Conservation (phyloP, 441 rosid species). For the Mallotus repandus region DNA sequence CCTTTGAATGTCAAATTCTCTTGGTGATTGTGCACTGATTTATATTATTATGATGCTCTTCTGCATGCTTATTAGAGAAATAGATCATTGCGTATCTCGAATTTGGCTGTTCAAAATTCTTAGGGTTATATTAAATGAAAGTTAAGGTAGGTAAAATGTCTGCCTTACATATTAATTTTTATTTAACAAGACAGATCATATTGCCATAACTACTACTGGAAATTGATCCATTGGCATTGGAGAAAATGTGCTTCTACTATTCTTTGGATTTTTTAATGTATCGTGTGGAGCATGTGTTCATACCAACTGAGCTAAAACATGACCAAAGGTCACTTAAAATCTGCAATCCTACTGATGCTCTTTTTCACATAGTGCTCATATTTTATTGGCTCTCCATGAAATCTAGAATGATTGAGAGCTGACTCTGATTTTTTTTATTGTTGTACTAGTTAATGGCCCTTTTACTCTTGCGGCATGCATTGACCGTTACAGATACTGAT, state of each 20-base stretch:
- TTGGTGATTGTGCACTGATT: background rate
- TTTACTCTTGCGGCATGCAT: slow-evolving; percentile 76
- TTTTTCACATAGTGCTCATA: background rate
- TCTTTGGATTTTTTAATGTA: too few relatives aligned
- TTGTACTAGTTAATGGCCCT: slow-evolving; percentile 71
- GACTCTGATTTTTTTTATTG: slow-evolving; percentile 6
- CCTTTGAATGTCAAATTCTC: background rate
- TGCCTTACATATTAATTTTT: slow-evolving; percentile 5
- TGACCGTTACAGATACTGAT: slow-evolving; percentile 59
- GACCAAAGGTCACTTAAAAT: background rate
- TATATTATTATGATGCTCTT: background rate
- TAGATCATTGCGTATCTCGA: background rate
- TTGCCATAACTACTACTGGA: background rate
- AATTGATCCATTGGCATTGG: background rate
- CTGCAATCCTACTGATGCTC: background rate
- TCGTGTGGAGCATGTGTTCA: background rate
- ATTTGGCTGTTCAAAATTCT: too few relatives aligned
- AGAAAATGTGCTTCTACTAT: background rate
- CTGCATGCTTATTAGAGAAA: background rate
- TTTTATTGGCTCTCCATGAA: slow-evolving; percentile 5
- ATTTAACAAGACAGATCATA: background rate
- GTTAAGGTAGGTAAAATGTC: background rate
- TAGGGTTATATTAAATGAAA: background rate
- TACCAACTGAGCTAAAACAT: background rate
- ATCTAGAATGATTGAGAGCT: slow-evolving; percentile 16